Conservation (phyloP, 345 rosid genomes). For the Sonneratia caseolaris region DNA sequence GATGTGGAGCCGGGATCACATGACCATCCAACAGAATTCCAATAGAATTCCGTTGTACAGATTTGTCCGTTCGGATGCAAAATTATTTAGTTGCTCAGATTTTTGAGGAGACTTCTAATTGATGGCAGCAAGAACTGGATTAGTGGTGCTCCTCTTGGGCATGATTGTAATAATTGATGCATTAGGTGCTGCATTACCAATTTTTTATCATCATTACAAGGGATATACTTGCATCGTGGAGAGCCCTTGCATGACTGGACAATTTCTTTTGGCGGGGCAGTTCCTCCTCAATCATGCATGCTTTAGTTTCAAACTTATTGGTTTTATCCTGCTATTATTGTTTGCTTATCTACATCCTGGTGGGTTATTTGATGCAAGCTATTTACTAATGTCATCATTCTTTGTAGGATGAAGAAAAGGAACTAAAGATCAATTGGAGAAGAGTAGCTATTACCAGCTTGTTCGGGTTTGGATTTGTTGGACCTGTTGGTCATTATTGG, state of each 20-base stretch:
- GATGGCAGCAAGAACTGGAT: neutral
- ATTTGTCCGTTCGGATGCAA: neutral
- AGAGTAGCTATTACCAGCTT: conserved; percentile 64
- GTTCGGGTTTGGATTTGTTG: conserved; percentile 79
- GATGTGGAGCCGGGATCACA: neutral
- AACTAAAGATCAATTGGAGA: conserved; percentile 59
- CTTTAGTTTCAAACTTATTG: neutral
- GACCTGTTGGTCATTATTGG: conserved; percentile 91
- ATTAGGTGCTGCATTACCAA: neutral
- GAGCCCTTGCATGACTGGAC: neutral
- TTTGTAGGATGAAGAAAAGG: conserved; percentile 42
- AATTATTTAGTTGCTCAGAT: neutral
- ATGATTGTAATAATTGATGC: neutral
- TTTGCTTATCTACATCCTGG: no score
- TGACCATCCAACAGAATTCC: neutral
- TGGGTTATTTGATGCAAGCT: no score
- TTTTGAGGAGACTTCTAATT: neutral
- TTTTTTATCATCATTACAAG: neutral
- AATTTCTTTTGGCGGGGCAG: neutral
- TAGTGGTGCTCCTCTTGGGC: neutral
- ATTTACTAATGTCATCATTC: neutral
- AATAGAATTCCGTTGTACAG: neutral
- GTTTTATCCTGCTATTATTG: no score
- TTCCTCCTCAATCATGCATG: no score
- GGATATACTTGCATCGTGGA: neutral